Evolutionary conservation across 2,329 filamentous ascomycete species (phyloP).

Genomic region (Alternaria arborescens): DNA sequence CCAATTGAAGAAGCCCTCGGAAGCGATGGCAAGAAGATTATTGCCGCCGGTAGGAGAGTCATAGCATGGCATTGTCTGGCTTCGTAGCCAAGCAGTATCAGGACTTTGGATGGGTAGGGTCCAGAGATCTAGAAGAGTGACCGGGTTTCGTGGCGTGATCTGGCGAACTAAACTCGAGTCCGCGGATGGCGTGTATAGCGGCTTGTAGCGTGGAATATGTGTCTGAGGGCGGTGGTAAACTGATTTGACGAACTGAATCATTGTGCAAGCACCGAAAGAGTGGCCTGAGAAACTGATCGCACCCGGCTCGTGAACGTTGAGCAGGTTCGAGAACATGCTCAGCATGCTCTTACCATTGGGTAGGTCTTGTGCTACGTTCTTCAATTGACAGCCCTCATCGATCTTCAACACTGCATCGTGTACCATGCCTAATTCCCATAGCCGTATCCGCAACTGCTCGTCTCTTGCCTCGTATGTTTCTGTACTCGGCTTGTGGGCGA

Average conservation of each 20-base stretch:
- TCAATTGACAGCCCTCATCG: conserved; percentile 62
- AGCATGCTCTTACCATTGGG: conserved; percentile 58
- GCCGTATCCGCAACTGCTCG: conserved; percentile 74
- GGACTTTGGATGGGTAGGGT: conserved; percentile 74
- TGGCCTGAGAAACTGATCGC: conserved; percentile 80
- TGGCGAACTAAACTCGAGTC: conserved; percentile 68
- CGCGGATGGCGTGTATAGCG: conserved; percentile 68
- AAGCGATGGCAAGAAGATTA: conserved; percentile 74
- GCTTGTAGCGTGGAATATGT: conserved; percentile 57
- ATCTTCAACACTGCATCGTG: conserved; percentile 74
- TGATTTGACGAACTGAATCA: conserved; percentile 80
- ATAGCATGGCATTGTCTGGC: conserved; percentile 78
- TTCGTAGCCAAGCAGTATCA: conserved; percentile 69
- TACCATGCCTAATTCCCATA: conserved; percentile 80
- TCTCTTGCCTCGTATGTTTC: conserved; percentile 74
- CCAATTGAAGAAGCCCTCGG: conserved; percentile 83
- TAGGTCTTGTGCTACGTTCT: conserved; percentile 57
- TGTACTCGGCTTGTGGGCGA: conserved; percentile 69
- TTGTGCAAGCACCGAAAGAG: conserved; percentile 79
- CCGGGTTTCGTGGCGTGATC: conserved; percentile 71
- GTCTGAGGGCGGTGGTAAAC: conserved; percentile 72
- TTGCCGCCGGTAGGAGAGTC: conserved; percentile 58
- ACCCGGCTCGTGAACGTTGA: conserved; percentile 76
- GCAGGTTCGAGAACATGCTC: conserved; percentile 65
- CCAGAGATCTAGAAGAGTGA: conserved; percentile 83